Conservation (phyloP, 1,139 yeast species). For the Blastobotrys ciferrii region DNA sequence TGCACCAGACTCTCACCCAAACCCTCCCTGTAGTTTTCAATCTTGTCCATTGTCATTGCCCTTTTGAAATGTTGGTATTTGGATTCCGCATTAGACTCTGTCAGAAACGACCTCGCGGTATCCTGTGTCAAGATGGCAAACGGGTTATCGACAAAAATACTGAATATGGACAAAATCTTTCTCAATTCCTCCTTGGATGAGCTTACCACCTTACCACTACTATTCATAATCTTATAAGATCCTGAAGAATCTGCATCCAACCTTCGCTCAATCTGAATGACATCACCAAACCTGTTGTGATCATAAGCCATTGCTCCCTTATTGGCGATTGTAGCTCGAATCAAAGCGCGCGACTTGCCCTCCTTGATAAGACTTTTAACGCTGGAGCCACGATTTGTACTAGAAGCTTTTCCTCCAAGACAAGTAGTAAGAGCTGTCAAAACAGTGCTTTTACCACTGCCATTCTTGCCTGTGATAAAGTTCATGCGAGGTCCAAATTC, state of each 20-base stretch:
- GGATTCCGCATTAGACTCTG: slow-evolving; percentile 45
- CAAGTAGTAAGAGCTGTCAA: slow-evolving; percentile 89
- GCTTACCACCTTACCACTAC: slow-evolving; percentile 52
- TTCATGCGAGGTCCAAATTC: slow-evolving; percentile 81
- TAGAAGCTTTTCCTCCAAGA: slow-evolving; percentile 91
- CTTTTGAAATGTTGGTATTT: slow-evolving; percentile 76
- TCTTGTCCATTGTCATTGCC: slow-evolving; percentile 65
- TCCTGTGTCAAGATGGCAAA: slow-evolving; percentile 93
- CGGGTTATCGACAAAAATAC: slow-evolving; percentile 85
- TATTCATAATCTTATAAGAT: slow-evolving; percentile 55
- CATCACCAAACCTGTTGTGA: slow-evolving; percentile 45
- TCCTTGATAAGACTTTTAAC: slow-evolving; percentile 72
- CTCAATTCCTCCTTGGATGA: slow-evolving; percentile 64
- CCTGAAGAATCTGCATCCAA: slow-evolving; percentile 49
- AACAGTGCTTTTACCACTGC: slow-evolving; percentile 93
- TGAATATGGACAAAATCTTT: slow-evolving; percentile 64
- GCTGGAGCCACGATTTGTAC: slow-evolving; percentile 78
- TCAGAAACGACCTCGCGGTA: slow-evolving; percentile 81
- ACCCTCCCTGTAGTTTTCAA: slow-evolving; percentile 37
- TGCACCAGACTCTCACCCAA: slow-evolving; percentile 35
- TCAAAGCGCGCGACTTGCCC: slow-evolving; percentile 65
- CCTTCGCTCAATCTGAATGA: slow-evolving; percentile 70
- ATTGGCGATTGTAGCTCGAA: slow-evolving; percentile 56
- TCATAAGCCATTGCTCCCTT: slow-evolving; percentile 60
- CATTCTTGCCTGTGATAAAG: slow-evolving; percentile 91